Evolutionary conservation across 1,284 basidiomycete species (phyloP).

Genomic region (Marasmius oreades): DNA sequence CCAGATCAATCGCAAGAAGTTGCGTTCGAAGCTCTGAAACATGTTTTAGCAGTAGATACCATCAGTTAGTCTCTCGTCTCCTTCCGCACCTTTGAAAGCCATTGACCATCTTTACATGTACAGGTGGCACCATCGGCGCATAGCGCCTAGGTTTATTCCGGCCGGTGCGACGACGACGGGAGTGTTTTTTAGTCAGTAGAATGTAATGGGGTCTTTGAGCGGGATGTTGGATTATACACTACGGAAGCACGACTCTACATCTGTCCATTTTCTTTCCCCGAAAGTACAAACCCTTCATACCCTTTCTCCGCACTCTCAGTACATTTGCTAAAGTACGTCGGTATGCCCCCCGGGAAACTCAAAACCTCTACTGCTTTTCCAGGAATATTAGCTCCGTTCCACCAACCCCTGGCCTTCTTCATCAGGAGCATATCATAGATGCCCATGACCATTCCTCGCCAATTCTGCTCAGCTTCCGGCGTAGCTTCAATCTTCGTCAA

Average conservation of each 20-base stretch:
- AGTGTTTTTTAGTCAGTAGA: no score
- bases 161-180: no score
- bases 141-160: no score
- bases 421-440: neutral
- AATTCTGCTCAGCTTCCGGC: slow-evolving; percentile 1
- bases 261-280: neutral
- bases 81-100: no score
- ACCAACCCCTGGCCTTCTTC: slow-evolving; percentile 6
- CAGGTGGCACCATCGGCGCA: no score
- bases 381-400: slow-evolving; percentile 7
- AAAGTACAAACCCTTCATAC: slow-evolving; percentile 3
- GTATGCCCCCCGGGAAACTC: neutral
- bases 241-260: neutral
- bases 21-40: no score
- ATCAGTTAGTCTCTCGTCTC: no score
- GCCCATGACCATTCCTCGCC: neutral
- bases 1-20: no score
- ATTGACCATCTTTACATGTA: no score
- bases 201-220: neutral
- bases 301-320: slow-evolving; percentile 1
- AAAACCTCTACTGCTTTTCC: neutral
- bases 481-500: slow-evolving; percentile 2
- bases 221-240: neutral
- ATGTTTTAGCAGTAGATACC: no score
- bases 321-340: neutral